These are phyloP conservation scores for Acidiella bohemica DNA, from an alignment of 495 filamentous ascomycete species.

Conservation along the genomic window DNA sequence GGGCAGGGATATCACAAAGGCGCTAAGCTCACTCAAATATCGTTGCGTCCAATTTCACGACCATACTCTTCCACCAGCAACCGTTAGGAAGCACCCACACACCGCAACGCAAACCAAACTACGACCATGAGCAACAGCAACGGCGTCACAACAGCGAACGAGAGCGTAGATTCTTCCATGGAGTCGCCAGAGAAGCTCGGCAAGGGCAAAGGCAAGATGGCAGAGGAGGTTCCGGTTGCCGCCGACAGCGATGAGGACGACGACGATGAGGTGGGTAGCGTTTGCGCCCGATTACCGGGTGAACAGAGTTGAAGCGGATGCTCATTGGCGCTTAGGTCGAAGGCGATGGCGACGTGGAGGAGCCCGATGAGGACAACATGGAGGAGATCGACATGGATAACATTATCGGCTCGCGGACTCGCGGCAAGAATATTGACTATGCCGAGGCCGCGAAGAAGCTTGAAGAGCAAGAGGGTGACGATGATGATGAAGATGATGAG, in stretches of 20 bases:
- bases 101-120: not conserved
- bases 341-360: conserved; percentile 29
- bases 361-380: conserved; percentile 69
- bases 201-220: conserved; percentile 34
- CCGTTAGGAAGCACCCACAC: not conserved
- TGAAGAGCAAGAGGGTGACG: conserved; percentile 27
- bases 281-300: not conserved
- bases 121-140: conserved; percentile 10
- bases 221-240: conserved; percentile 20
- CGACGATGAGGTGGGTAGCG: conserved; percentile 9
- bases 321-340: no score
- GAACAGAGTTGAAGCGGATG: not conserved
- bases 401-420: conserved; percentile 85
- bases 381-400: conserved; percentile 81
- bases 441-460: conserved; percentile 28
- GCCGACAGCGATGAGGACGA: conserved; percentile 21
- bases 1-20: no score
- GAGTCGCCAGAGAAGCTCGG: conserved; percentile 21
- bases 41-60: no score
- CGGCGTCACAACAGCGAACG: not conserved
- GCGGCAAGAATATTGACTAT: conserved; percentile 37
- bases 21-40: no score
- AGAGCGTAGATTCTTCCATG: conserved; percentile 13
- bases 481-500: conserved; percentile 29
- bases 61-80: not conserved